Base-by-base conservation (phyloP, 176 grass and related monocot species). In the Hordeum vulgare region DNA sequence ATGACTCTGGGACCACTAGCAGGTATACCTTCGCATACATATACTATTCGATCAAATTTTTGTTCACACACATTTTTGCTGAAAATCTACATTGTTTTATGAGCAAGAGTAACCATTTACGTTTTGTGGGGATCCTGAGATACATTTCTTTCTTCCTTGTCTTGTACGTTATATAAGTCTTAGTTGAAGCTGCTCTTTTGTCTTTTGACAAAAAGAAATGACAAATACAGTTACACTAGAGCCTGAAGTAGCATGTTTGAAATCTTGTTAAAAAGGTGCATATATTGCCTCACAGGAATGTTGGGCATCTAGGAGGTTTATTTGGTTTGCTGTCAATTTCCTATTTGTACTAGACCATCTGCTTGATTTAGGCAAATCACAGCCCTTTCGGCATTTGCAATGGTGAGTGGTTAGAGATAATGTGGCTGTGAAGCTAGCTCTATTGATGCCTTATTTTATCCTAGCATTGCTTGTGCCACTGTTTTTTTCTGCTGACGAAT, bases 1-100 rank as follows among this genome's bases (percentile, higher is more conserved):
- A 91, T 89, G 85, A 88, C 85, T 89, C 85, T 80, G 96, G 96
- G 69, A 88, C 83, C 84, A 93, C 91, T 78, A 98, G 83, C 90
- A 98, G 96, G 96, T 94, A 93, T 66, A 77, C 62, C 66, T 81
- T 53, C 34, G 13, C 51, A 86, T 24, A 45, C 36, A 37, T 11
- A 80, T 49, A 33, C 17, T 66, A 15, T 49, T 63, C 20, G 14
- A 47, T 49, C 9, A 42, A 47, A 15, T 15, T 80, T 24, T 40
- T 77, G 75, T 77, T 77, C 54, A 26, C 41, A 40, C 18, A 21
- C 4, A 10, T 77, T 3, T 75, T 66, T 85, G n/a, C 18, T 15
- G 51, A 59, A 31, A 80, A 61, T 65, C 10, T 21, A 29, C 26
- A 35, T 80, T 82, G 45, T 69, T 64, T 28, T 53, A 35, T 67